Conservation (phyloP, 768 basidiomycete genomes). For the Mycena venus region DNA sequence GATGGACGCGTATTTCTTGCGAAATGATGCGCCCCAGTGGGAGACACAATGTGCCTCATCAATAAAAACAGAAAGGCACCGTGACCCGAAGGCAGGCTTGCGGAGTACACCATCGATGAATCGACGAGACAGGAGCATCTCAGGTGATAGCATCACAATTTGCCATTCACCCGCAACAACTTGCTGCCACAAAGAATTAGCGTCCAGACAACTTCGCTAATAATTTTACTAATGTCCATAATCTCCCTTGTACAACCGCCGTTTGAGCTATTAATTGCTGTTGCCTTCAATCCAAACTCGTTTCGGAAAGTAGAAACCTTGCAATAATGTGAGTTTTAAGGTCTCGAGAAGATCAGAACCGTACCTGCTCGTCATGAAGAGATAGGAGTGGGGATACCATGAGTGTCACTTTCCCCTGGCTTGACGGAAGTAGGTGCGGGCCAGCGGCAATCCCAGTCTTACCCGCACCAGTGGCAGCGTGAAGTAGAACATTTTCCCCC, state of each 20-base stretch:
- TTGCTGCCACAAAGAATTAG: not conserved
- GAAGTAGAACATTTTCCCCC: not conserved
- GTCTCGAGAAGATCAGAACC: too few relatives aligned
- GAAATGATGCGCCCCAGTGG: constrained; percentile 47
- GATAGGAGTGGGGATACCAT: not conserved
- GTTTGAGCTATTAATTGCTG: constrained; percentile 17
- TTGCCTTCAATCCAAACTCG: constrained; percentile 14
- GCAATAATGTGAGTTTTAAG: too few relatives aligned
- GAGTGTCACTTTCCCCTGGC: constrained; percentile 16
- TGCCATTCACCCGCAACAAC: constrained; percentile 3
- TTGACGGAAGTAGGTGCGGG: constrained; percentile 18
- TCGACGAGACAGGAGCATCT: not conserved
- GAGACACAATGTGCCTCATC: constrained; percentile 54
- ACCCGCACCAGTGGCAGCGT: constrained; percentile 11
- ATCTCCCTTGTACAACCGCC: constrained; percentile 18
- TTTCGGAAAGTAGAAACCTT: not conserved
- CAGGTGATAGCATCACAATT: not conserved
- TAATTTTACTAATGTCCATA: not conserved
- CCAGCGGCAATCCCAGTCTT: constrained; percentile 23
- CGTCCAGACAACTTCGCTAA: not conserved
- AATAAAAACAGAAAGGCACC: constrained; percentile 13
- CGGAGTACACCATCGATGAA: not conserved
- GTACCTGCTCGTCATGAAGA: not conserved
- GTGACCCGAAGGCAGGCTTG: constrained; percentile 10
- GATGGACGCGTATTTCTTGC: not conserved